A percentile compares a stretch with the other conserved stretches of the same genome.
Conservation (phyloP, 768 basidiomycete genomes). For the Boletus rufocinnamomeus region DNA sequence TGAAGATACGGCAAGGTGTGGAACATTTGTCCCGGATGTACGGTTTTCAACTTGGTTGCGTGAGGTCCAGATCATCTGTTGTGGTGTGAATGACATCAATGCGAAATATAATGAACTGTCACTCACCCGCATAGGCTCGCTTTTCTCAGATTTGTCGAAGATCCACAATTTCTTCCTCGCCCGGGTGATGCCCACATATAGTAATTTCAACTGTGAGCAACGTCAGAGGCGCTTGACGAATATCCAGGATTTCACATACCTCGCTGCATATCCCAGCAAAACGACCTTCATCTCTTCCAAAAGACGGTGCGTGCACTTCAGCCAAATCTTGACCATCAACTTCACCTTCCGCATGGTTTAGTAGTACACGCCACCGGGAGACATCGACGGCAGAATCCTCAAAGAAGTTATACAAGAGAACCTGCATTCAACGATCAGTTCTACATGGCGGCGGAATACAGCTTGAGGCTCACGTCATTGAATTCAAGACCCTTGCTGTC, state of each 20-base stretch:
- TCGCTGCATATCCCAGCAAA: conserved; percentile 62
- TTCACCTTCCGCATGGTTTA: conserved; percentile 42
- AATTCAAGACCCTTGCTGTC: conserved; percentile 36
- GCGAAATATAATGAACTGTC: neutral
- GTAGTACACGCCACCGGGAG: conserved; percentile 61
- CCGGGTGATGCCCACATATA: conserved; percentile 73
- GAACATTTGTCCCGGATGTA: conserved; percentile 49
- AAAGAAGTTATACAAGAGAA: conserved; percentile 76
- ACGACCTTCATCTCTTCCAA: conserved; percentile 44
- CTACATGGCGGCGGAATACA: neutral
- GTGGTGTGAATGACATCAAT: neutral
- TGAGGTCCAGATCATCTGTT: conserved; percentile 53
- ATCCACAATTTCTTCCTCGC: conserved; percentile 32
- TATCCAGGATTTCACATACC: conserved; percentile 34
- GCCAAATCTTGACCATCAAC: conserved; percentile 14
- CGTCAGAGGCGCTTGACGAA: conserved; percentile 4
- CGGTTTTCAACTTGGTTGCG: conserved; percentile 49
- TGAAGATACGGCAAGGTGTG: conserved; percentile 56
- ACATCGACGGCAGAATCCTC: conserved; percentile 54
- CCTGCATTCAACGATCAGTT: conserved; percentile 41
- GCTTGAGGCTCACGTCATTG: conserved; percentile 16
- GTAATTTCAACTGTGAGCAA: conserved; percentile 53
- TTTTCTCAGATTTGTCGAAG: conserved; percentile 30
- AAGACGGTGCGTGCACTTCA: conserved; percentile 42
- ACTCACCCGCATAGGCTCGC: conserved; percentile 57